Conservation (phyloP, 805 yeast species). For the Starmerella bombi region DNA sequence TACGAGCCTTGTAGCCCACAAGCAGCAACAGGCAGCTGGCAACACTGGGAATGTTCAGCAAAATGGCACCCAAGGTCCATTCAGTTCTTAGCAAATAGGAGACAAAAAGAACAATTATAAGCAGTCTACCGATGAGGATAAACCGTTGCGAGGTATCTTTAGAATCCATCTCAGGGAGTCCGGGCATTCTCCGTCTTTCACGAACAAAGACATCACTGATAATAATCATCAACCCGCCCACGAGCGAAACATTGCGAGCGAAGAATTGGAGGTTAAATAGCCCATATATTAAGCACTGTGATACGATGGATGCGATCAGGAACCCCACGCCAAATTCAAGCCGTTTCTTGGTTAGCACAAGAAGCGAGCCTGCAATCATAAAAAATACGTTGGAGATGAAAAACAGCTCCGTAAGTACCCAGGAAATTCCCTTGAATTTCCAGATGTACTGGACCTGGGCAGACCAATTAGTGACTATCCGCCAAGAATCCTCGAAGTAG, state of each 20-base stretch:
- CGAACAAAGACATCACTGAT: conserved; percentile 75
- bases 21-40: conserved; percentile 62
- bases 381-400: conserved; percentile 47
- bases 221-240: conserved; percentile 83
- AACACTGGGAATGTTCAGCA: conserved; percentile 58
- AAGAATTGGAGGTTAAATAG: conserved; percentile 70
- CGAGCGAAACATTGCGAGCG: conserved; percentile 73
- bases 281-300: conserved; percentile 84
- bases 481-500: conserved; percentile 73
- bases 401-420: conserved; percentile 62
- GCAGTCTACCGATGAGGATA: conserved; percentile 73
- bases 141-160: conserved; percentile 68
- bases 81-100: conserved; percentile 62
- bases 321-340: conserved; percentile 58
- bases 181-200: conserved; percentile 55
- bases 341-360: conserved; percentile 55
- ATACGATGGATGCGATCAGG: conserved; percentile 53
- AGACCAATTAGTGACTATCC: conserved; percentile 78
- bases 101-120: conserved; percentile 70
- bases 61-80: conserved; percentile 53
- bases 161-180: conserved; percentile 55
- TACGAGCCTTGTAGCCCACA: conserved; percentile 84
- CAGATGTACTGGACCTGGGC: conserved; percentile 79
- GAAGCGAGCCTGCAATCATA: conserved; percentile 62
- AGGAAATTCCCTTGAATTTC: conserved; percentile 66